Evolutionary conservation across 371 early-diverging fungal genomes (phyloP), one percentile per base, ranked within the genome.

Genomic region (Lichtheimia ornata): DNA sequence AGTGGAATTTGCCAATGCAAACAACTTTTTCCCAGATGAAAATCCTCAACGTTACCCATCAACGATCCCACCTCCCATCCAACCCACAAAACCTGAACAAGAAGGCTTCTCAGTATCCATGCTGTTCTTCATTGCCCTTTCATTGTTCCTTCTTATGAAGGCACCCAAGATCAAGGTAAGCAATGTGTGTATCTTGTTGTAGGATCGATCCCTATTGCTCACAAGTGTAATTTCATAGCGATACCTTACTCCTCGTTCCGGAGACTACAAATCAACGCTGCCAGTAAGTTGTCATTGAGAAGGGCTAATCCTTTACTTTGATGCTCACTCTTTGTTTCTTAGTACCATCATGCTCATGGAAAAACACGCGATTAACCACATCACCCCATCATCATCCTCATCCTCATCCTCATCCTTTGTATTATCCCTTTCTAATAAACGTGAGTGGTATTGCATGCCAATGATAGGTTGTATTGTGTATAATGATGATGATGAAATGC

Each of bases 141-240:
- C 53, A 5, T 22, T 51, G 11, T 40, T 61, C 20, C 13, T 61
- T 1, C 28, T 61, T 14, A 42, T 53, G 13, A 52, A 53, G 42
- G 22, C 50, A 53, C 61, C 61, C 17, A 61, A 54, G 22, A 53
- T 61, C 54, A 61, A 53, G 30, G 61, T 61, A 61, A 53, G 14
- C 2, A 1, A 18, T n/a, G n/a, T n/a, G 25, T 7, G 22, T 17
- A 35, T 6, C 6, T 11, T 11, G 9, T 35, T 35, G 35, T 11
- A 35, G 6, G 35, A 35, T 35, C 35, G 35, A 35, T 11, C 35
- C 2, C 9, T 2, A 35, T 35, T 35, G 11, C 35, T 35, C 11
- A 35, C 28, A 22, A 22, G 22, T 2, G 4, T 11, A 9, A 2
- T 35, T 7, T 17, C 2, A 47, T 47, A 47, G 47, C 47, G 47